phyloP scores from a whole-genome alignment of 2,329 filamentous ascomycete genomes.

The Colletotrichum coccodes region DNA sequence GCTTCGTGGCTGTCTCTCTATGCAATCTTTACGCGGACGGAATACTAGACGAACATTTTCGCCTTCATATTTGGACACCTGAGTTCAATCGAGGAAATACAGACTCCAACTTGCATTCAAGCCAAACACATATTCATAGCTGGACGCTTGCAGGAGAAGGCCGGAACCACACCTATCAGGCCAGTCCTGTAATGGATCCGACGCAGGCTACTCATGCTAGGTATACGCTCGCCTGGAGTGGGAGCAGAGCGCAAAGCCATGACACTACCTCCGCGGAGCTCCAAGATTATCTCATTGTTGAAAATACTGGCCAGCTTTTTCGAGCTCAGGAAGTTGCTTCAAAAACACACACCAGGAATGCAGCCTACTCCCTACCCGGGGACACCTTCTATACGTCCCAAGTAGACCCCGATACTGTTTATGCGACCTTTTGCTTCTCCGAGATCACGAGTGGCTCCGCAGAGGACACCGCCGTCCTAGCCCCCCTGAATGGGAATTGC shows the following conservation, averaged over 20 bases:
- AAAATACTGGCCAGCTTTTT: conserved; percentile 37
- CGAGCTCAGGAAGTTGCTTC: conserved; percentile 16
- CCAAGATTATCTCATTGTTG: conserved; percentile 35
- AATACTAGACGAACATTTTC: conserved; percentile 43
- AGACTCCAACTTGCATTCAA: conserved; percentile 40
- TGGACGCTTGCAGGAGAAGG: conserved; percentile 47
- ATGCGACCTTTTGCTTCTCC: conserved; percentile 47
- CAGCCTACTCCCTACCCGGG: conserved; percentile 42
- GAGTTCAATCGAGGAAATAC: conserved; percentile 39
- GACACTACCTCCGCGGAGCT: conserved; percentile 36
- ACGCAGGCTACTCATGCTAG: conserved; percentile 40
- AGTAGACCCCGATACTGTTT: conserved; percentile 39
- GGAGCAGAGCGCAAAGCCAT: conserved; percentile 23
- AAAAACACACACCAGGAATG: conserved; percentile 32
- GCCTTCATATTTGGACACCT: conserved; percentile 46
- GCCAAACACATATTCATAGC: conserved; percentile 45
- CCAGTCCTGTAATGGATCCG: conserved; percentile 28
- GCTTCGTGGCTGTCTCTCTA: conserved; percentile 44
- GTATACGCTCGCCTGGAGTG: conserved; percentile 40
- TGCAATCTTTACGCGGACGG: conserved; percentile 43
- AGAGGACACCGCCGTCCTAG: conserved; percentile 40
- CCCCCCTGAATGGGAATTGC: conserved; percentile 36
- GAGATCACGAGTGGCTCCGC: conserved; percentile 43
- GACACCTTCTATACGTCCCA: conserved; percentile 40
- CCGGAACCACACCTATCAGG: conserved; percentile 39